These are phyloP conservation scores for Xylaria venustula DNA, from an alignment of 495 filamentous ascomycete genomes.

Conservation along the genomic window DNA sequence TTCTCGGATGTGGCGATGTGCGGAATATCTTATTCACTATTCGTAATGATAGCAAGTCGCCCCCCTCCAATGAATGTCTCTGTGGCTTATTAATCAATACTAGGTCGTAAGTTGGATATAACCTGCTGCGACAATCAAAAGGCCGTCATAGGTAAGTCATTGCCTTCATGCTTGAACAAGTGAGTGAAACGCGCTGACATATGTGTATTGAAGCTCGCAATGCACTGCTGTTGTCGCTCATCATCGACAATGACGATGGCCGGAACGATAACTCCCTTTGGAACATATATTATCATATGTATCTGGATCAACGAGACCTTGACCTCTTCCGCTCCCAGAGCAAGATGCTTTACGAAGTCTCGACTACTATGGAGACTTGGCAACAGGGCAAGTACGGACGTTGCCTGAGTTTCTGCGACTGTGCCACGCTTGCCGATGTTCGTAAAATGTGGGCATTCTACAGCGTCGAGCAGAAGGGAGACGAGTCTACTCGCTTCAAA, in stretches of 20 bases:
- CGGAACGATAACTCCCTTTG: slow-evolving; percentile 7
- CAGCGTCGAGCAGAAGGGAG: no score
- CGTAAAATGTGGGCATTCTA: no score
- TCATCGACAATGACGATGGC: slow-evolving; percentile 17
- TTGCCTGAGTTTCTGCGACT: slow-evolving; percentile 26
- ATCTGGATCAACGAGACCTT: no score
- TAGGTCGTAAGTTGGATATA: slow-evolving; percentile 24
- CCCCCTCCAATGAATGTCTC: background rate
- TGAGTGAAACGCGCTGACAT: no score
- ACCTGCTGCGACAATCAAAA: slow-evolving; percentile 28
- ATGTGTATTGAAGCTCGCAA: slow-evolving; percentile 24
- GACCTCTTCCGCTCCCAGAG: no score
- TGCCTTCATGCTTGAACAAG: no score
- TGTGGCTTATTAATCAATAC: background rate
- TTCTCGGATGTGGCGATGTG: slow-evolving; percentile 31
- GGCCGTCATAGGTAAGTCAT: slow-evolving; percentile 22
- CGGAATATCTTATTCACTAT: no score
- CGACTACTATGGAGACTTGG: slow-evolving; percentile 20
- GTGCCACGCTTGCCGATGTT: slow-evolving; percentile 13
- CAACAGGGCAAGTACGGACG: slow-evolving; percentile 21
- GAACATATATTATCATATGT: no score
- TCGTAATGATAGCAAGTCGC: slow-evolving; percentile 22
- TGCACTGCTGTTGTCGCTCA: slow-evolving; percentile 26
- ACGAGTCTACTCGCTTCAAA: background rate
- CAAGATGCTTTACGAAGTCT: slow-evolving; percentile 16